Evolutionary conservation across 1,284 basidiomycete species (phyloP).

Genomic region (Microbotryum silenes-acaulis): DNA sequence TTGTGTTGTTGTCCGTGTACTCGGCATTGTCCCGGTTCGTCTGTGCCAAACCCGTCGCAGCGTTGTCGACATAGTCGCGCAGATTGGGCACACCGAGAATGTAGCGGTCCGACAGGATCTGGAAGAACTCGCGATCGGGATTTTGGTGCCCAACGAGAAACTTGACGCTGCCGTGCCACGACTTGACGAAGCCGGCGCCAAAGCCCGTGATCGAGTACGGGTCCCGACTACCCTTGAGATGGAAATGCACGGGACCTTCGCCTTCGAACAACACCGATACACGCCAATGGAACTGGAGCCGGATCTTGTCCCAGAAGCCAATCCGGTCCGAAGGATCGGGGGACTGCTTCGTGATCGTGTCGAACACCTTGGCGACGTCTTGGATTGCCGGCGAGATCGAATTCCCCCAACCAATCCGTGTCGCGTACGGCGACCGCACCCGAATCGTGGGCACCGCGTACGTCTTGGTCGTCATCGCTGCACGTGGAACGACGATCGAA

Average conservation of each 20-base stretch:
- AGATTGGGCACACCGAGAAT: conserved; percentile 64
- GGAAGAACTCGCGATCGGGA: conserved; percentile 67
- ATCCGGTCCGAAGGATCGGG: conserved; percentile 77
- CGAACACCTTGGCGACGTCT: conserved; percentile 76
- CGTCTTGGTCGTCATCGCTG: conserved; percentile 89
- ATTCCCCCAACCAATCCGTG: conserved; percentile 80
- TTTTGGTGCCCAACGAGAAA: conserved; percentile 69
- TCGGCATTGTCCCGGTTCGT: conserved; percentile 8
- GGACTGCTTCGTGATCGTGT: conserved; percentile 69
- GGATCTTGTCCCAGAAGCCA: conserved; percentile 94
- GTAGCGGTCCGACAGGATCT: conserved; percentile 74
- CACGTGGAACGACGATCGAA: conserved; percentile 61
- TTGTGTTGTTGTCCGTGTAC: conserved; percentile 5
- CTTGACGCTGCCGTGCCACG: conserved; percentile 70
- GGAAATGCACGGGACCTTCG: conserved; percentile 61
- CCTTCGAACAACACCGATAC: conserved; percentile 59
- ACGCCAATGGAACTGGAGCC: conserved; percentile 77
- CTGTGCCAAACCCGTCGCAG: conserved; percentile 42
- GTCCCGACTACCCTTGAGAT: conserved; percentile 80
- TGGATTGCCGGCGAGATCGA: conserved; percentile 81
- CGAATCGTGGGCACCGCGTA: conserved; percentile 71
- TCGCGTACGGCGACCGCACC: conserved; percentile 58
- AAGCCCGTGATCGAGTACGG: conserved; percentile 66
- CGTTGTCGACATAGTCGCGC: conserved; percentile 45
- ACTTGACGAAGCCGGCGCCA: conserved; percentile 83